Conservation (phyloP, 495 filamentous ascomycete species). For the Penicillium soppii region DNA sequence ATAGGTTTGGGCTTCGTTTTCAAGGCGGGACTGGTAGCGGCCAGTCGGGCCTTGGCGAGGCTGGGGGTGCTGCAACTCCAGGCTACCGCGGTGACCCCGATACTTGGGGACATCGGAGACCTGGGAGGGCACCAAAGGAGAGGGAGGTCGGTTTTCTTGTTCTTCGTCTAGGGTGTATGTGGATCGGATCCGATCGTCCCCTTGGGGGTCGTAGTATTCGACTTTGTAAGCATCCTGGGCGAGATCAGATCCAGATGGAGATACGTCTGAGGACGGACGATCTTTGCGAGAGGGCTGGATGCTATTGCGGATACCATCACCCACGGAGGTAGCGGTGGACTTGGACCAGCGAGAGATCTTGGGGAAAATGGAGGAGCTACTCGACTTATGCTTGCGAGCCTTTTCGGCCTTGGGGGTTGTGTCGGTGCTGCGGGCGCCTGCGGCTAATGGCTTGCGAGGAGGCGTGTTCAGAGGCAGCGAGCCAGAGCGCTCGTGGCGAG, state of each 20-base stretch:
- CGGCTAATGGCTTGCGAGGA: conserved; percentile 59
- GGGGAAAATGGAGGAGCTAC: conserved; percentile 82
- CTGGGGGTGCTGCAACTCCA: conserved; percentile 89
- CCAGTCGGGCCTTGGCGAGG: conserved; percentile 80
- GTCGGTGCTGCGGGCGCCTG: conserved; percentile 63
- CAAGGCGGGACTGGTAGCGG: conserved; percentile 76
- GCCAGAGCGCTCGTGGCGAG: conserved; percentile 51
- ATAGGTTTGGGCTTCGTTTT: conserved; percentile 74
- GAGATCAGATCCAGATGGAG: conserved; percentile 71
- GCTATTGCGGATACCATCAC: conserved; percentile 53
- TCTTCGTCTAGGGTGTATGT: conserved; percentile 58
- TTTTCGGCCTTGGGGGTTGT: conserved; percentile 71
- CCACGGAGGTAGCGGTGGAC: conserved; percentile 82
- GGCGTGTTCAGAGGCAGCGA: conserved; percentile 72
- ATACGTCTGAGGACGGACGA: conserved; percentile 55
- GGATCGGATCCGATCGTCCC: conserved; percentile 70
- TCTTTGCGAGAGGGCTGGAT: conserved; percentile 48
- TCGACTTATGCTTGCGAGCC: conserved; percentile 86
- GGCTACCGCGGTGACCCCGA: conserved; percentile 82
- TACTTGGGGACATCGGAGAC: conserved; percentile 86
- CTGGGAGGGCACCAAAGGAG: conserved; percentile 60
- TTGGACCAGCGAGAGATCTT: conserved; percentile 97
- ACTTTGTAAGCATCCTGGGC: conserved; percentile 58
- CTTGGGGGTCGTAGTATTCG: conserved; percentile 62
- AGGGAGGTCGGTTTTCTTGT: conserved; percentile 54